Percentiles rank a stretch among this genome's conserved stretches.
phyloP scores from a whole-genome alignment of 2,329 filamentous ascomycete genomes.

The Aspergillus sp. region DNA sequence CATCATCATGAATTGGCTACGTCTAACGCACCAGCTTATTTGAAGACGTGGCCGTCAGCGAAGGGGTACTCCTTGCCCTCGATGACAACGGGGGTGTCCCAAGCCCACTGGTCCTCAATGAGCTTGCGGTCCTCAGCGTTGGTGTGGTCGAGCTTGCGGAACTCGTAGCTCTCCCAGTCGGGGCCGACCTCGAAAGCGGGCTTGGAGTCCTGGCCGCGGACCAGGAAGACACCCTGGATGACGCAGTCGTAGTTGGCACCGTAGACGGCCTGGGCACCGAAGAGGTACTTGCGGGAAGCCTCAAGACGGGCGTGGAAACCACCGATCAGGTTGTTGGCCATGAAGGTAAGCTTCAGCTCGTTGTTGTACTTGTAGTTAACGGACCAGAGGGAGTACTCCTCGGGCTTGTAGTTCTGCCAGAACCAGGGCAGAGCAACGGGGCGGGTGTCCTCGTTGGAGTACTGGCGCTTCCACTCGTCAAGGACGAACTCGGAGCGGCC shows the following conservation, averaged over 20 bases:
- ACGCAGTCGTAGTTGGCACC: conserved; percentile 85
- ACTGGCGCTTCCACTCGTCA: conserved; percentile 98
- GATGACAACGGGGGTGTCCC: conserved; percentile 80
- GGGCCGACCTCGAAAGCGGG: conserved; percentile 96
- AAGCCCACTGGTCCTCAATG: conserved; percentile 84
- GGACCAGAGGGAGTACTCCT: conserved; percentile 95
- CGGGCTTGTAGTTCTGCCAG: conserved; percentile 93
- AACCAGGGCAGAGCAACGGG: conserved; percentile 89
- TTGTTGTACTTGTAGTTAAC: conserved; percentile 99
- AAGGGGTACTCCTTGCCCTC: conserved; percentile 86
- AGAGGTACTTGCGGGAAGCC: conserved; percentile 96
- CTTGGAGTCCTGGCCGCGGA: conserved; percentile 83
- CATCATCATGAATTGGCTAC: conserved; percentile 23
- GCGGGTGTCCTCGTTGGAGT: conserved; percentile 91
- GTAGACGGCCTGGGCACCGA: conserved; percentile 87
- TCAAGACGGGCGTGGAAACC: conserved; percentile 98
- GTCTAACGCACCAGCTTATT: conserved; percentile 63
- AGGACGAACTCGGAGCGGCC: conserved; percentile 77
- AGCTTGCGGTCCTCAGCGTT: conserved; percentile 83
- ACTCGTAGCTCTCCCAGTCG: conserved; percentile 94
- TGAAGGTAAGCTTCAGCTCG: conserved; percentile 96
- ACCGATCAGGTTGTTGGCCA: conserved; percentile 97
- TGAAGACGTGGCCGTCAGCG: conserved; percentile 97
- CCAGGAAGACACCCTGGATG: conserved; percentile 89
- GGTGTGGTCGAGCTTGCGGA: conserved; percentile 91